These are phyloP conservation scores for Peniophora sp. DNA, from an alignment of 1,284 basidiomycete species.

Conservation along the genomic window DNA sequence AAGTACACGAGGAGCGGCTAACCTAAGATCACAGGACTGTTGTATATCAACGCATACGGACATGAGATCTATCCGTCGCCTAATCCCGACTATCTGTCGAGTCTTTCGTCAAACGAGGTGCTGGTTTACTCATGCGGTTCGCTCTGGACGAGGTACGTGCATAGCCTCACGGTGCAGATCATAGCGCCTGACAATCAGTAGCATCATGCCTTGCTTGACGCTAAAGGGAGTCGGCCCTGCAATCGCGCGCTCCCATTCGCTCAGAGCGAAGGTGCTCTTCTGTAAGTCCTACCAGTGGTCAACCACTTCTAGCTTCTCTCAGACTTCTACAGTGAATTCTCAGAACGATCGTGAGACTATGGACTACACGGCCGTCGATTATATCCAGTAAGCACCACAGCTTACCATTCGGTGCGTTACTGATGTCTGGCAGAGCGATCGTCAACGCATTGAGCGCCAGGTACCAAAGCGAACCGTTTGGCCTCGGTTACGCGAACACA, in stretches of 20 bases:
- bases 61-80: constrained; percentile 86
- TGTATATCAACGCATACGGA: constrained; percentile 92
- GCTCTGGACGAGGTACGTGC: constrained; percentile 76
- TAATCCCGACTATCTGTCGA: constrained; percentile 73
- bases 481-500: constrained; percentile 48
- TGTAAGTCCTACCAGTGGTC: constrained; percentile 37
- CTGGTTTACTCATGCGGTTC: constrained; percentile 91
- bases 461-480: constrained; percentile 42
- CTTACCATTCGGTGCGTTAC: constrained; percentile 5
- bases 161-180: constrained; percentile 1
- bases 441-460: constrained; percentile 61
- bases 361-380: constrained; percentile 80
- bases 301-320: neutral
- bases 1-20: neutral
- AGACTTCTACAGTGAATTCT: constrained; percentile 74
- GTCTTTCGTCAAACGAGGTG: constrained; percentile 57
- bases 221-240: constrained; percentile 74
- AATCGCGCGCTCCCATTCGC: constrained; percentile 68
- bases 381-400: constrained; percentile 49
- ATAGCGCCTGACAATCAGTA: constrained; percentile 5
- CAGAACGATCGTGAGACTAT: constrained; percentile 89
- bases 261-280: constrained; percentile 80
- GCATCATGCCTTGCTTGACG: constrained; percentile 88
- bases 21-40: constrained; percentile 46
- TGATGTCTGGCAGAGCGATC: constrained; percentile 45